phyloP scores from a whole-genome alignment of 331 rosid species.

The Malus hybrid region DNA sequence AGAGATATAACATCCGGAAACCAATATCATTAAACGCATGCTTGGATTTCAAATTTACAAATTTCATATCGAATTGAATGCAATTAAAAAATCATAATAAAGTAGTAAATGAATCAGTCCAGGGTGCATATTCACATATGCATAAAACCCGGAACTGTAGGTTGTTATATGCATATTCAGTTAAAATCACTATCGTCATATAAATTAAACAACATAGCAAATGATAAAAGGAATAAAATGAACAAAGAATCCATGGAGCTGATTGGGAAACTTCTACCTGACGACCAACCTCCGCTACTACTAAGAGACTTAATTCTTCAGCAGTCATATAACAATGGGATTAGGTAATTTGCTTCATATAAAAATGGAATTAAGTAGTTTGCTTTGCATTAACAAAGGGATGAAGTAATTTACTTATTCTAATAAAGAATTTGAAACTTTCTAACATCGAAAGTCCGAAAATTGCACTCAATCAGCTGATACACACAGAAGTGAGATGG shows the following conservation, averaged over 20 bases:
- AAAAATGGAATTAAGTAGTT: too few species aligned
- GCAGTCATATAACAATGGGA: not conserved
- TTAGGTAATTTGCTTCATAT: not conserved
- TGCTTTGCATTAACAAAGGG: not conserved
- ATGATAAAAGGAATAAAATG: not conserved
- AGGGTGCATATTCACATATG: not conserved
- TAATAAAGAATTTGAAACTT: not conserved
- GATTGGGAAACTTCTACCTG: not conserved
- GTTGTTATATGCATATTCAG: not conserved
- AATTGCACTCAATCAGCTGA: not conserved
- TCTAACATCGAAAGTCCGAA: too few species aligned
- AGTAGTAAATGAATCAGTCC: not conserved
- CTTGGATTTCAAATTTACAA: not conserved
- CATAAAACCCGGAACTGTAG: not conserved
- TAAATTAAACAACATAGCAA: not conserved
- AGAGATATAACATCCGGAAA: not conserved
- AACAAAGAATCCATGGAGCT: not conserved
- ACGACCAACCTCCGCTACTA: not conserved
- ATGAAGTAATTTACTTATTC: not conserved
- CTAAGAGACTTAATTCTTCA: not conserved
- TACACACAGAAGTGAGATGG: not conserved
- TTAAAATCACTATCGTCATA: not conserved
- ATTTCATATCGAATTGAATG: not conserved
- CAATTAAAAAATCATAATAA: not conserved
- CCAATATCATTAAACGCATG: not conserved